Evolutionary conservation across 306 rosid species (phyloP), one percentile per base, ranked within the genome.

Genomic region (Biancaea sappan): DNA sequence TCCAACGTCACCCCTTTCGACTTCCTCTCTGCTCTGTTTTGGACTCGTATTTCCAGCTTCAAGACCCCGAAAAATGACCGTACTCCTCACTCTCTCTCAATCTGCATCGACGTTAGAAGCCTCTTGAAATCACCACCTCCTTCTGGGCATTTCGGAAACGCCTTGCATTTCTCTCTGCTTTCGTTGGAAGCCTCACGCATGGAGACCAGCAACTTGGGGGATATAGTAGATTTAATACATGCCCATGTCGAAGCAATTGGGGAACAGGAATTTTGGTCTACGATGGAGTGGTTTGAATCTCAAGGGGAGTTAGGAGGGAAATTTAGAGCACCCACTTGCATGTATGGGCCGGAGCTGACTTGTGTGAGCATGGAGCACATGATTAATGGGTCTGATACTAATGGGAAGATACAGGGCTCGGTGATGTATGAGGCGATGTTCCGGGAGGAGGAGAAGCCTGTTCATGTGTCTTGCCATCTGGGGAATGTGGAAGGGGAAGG

Each of bases 281-380:
- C 29, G 0, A 16, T 82, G 21, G 84, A 86, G 8, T 73, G 85
- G 86, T 72, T 88, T 0, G 86, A 86, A 68, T 66, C 87, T 1
- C 80, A 51, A 35, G 77, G 74, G 75, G 81, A 60, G 47, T 73
- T 73, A 35, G 83, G 62, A 6, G 86, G 82, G 50, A 86, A 74
- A 66, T 75, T 52, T 28, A 41, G 59, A 2, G 47, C 34, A 5
- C 78, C 84, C 0, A 81, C 68, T 7, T 67, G 80, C 60, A 75
- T 86, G 81, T 92, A 86, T 47, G 92, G 93, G 7, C 48, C 75
- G 0, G 83, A 89, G 47, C 70, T 92, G 18, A 90, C 89, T 0
- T 92, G 88, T 67, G 78, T 90, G 24, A 73, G 69, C 61, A 81
- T 92, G 87, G 96, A 90, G 43, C 88, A 90, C 62, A 62, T 80